A percentile compares a stretch with the other conserved stretches of the same genome.
Conservation (phyloP, 2,329 filamentous ascomycete species). For the Aspergillus carbonarius region DNA sequence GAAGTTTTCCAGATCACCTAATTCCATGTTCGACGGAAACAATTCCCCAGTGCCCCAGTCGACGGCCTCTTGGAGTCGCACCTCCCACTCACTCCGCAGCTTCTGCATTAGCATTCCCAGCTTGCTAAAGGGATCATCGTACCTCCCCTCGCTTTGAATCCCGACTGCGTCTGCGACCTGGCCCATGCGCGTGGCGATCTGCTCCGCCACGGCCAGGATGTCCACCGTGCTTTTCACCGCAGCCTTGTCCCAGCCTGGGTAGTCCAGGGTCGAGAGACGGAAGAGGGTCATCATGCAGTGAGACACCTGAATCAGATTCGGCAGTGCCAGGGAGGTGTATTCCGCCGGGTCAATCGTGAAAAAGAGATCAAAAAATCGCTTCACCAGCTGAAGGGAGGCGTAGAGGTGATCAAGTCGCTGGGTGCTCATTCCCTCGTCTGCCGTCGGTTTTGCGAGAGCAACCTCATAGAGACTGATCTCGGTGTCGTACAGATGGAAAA, state of each 20-base stretch:
- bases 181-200: slow-evolving; percentile 13
- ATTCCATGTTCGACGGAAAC: neutral
- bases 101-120: neutral
- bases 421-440: slow-evolving; percentile 6
- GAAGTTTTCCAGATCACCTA: neutral
- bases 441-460: slow-evolving; percentile 12
- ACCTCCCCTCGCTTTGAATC: neutral
- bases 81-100: neutral
- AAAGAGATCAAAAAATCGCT: slow-evolving; percentile 40
- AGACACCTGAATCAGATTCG: slow-evolving; percentile 36
- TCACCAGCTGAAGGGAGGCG: slow-evolving; percentile 36
- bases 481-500: slow-evolving; percentile 14
- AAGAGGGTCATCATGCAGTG: slow-evolving; percentile 42
- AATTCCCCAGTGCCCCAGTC: neutral
- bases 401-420: slow-evolving; percentile 31
- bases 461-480: slow-evolving; percentile 19
- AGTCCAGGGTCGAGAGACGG: slow-evolving; percentile 41
- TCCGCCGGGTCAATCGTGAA: slow-evolving; percentile 32
- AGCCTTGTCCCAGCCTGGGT: slow-evolving; percentile 45
- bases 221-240: slow-evolving; percentile 39
- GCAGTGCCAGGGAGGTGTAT: slow-evolving; percentile 36
- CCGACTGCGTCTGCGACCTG: slow-evolving; percentile 9
- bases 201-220: slow-evolving; percentile 37
- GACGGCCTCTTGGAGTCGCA: neutral
- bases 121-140: neutral